Base-by-base conservation (phyloP, 75 land plant species). In the Pinus tabuliformis region DNA sequence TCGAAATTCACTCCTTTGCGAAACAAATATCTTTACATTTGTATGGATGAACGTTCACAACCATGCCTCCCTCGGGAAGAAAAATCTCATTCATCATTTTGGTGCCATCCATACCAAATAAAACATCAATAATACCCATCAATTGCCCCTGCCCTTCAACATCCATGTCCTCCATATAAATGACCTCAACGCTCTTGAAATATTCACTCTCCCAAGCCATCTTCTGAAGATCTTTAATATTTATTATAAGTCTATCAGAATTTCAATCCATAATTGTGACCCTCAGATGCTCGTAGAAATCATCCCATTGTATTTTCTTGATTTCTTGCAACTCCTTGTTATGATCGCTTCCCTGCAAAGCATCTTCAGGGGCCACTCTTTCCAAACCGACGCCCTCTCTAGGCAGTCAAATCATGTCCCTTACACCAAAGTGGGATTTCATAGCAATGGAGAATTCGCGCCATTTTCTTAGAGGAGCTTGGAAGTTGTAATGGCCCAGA, bases 401-500 rank as follows among this genome's bases (percentile, higher is more conserved):
- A 39, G n/a, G n/a, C 45, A 5, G 45, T 39, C 0, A 3, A 39
- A 39, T 39, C 3, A 39, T 39, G 5, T 39, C 45, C 45, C 45
- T 39, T 39, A 75, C 66, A n/a, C 59, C 30, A 42, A 75, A 75
- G 22, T 75, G 76, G 9, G 24, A n/a, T 28, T 22, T 58, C 37
- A 75, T 68, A 1, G 37, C 76, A 20, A 20, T 18, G 24, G 76
- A 8, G 26, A 75, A 75, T 2, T 61, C 76, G 15, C 76, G 42
- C 76, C 76, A 75, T 37, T 16, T 28, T 20, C n/a, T 37, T 26
- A 75, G n/a, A 60, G 76, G 64, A 7, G 54, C 45, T 6, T 8
- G 61, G 5, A 75, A 75, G n/a, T 75, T 75, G 68, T 75, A 75
- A 42, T 75, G 76, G 9, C 59, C 76, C 17, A 75, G 76, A 9